A percentile compares a stretch with the other conserved stretches of the same genome.
Evolutionary conservation across 352 stramenopile genomes (phyloP).

Genomic region (Globisporangium viniferum): DNA sequence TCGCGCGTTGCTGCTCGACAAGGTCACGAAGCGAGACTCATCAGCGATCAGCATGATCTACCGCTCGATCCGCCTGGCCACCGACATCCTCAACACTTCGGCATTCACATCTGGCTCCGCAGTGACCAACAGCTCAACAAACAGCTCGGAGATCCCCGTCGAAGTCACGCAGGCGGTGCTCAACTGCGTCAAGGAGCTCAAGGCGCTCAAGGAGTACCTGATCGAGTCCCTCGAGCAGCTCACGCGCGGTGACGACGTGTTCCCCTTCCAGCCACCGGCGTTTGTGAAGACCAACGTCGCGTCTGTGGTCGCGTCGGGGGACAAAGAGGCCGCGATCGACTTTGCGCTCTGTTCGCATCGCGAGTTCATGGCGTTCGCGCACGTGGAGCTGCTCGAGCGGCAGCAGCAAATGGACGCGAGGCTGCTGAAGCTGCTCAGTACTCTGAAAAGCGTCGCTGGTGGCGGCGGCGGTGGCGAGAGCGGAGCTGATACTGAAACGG

Average conservation of each 20-base stretch:
- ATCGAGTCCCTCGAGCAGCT: slow-evolving; percentile 56
- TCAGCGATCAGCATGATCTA: slow-evolving; percentile 61
- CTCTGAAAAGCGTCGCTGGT: slow-evolving; percentile 25
- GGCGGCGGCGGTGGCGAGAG: background rate
- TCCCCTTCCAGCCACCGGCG: slow-evolving; percentile 16
- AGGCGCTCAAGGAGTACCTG: slow-evolving; percentile 65
- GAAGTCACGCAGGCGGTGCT: slow-evolving; percentile 61
- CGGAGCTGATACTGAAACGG: background rate
- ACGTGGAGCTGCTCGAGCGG: slow-evolving; percentile 32
- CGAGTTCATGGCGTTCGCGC: slow-evolving; percentile 48
- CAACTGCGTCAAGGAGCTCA: slow-evolving; percentile 68
- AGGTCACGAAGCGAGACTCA: slow-evolving; percentile 58
- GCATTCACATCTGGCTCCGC: slow-evolving; percentile 17
- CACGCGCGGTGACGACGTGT: slow-evolving; percentile 22
- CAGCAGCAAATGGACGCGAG: slow-evolving; percentile 23
- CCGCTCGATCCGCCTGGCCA: slow-evolving; percentile 58
- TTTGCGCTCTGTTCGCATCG: slow-evolving; percentile 53
- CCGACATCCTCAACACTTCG: slow-evolving; percentile 57
- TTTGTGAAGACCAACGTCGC: slow-evolving; percentile 18
- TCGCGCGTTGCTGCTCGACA: slow-evolving; percentile 40
- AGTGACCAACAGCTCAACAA: background rate
- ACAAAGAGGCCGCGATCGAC: slow-evolving; percentile 52
- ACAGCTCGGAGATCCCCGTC: slow-evolving; percentile 37
- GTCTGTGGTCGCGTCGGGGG: slow-evolving; percentile 20
- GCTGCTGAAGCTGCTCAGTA: slow-evolving; percentile 25